Evolutionary conservation across 225 moss, liverwort and hornwort species (phyloP).

Genomic region (Antitrichia curtipendula): DNA sequence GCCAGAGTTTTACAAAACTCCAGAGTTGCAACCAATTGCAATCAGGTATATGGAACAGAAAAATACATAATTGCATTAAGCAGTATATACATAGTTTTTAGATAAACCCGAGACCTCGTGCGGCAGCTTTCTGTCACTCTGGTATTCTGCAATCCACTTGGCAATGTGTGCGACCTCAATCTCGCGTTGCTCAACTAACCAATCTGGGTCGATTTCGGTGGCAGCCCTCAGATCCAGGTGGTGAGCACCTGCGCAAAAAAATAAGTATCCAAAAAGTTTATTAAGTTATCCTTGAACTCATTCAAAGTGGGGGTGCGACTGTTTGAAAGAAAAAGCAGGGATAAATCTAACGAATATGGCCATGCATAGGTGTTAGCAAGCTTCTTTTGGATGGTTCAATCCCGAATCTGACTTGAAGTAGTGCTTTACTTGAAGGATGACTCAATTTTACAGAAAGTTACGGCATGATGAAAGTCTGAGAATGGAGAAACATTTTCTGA

Average conservation of each 20-base stretch:
- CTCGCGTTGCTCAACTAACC: conserved; percentile 65
- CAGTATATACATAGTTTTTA: not conserved
- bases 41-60: not conserved
- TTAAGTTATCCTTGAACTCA: not conserved
- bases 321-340: not conserved
- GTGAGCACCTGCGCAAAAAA: conserved; percentile 57
- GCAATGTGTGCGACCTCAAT: conserved; percentile 52
- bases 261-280: not conserved
- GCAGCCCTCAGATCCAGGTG: conserved; percentile 77
- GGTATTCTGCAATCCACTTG: conserved; percentile 60
- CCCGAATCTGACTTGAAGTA: not conserved
- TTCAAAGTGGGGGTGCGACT: not conserved
- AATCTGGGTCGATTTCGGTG: conserved; percentile 49
- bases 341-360: too few species aligned
- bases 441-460: not conserved
- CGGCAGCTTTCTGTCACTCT: not conserved
- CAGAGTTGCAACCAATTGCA: not conserved
- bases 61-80: not conserved
- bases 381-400: not conserved
- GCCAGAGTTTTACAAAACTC: not conserved
- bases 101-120: not conserved
- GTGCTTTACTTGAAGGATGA: not conserved
- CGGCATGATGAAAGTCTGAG: not conserved
- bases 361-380: not conserved
- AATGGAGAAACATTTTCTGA: not conserved